phyloP scores from a whole-genome alignment of 2,329 filamentous ascomycete genomes.

The Colletotrichum sp. region DNA sequence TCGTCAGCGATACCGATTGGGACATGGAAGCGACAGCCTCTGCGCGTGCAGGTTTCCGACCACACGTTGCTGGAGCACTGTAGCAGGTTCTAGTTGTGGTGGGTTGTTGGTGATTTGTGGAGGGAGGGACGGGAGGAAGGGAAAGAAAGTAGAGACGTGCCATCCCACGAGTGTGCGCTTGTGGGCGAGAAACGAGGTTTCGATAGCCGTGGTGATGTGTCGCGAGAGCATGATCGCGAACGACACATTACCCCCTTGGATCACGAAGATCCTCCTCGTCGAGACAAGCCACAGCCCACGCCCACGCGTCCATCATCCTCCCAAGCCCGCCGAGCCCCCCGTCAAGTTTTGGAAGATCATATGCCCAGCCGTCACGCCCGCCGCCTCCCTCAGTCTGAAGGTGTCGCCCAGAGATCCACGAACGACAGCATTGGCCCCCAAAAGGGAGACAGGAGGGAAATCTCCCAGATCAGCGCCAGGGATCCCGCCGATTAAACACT shows the following conservation, averaged over 20 bases:
- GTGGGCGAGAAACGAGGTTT: background rate
- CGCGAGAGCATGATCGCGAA: background rate
- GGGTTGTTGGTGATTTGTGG: background rate
- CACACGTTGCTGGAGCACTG: background rate
- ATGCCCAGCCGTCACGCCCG: background rate
- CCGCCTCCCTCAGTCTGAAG: background rate
- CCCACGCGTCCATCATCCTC: background rate
- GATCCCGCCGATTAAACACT: constrained; percentile 7
- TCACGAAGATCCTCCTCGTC: constrained; percentile 3
- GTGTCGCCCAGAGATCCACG: background rate
- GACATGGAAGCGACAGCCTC: background rate
- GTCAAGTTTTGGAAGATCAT: background rate
- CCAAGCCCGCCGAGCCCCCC: background rate
- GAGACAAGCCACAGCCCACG: background rate
- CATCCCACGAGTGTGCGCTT: background rate
- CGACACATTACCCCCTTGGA: background rate
- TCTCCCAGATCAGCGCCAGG: constrained; percentile 12
- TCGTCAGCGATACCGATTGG: background rate
- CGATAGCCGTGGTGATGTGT: background rate
- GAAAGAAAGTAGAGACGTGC: background rate
- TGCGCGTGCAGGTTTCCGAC: background rate
- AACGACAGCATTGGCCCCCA: background rate
- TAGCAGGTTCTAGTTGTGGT: background rate
- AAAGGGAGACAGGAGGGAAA: background rate
- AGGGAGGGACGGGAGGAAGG: background rate